Conservation (phyloP, 2,329 filamentous ascomycete species). For the Metarhizium rileyi region DNA sequence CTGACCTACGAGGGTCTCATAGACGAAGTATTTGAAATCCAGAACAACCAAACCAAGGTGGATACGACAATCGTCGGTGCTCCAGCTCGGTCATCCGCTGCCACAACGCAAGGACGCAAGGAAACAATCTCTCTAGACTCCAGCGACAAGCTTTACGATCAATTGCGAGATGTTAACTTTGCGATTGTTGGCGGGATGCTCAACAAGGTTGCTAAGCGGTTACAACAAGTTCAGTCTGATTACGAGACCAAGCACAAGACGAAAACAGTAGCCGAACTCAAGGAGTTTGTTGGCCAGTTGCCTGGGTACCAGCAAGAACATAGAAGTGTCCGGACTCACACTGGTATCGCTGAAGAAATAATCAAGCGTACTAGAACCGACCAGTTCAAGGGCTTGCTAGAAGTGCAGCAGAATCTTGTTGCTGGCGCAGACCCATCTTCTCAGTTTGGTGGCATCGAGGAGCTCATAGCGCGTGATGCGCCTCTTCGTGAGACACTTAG, state of each 20-base stretch:
- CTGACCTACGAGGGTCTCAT: slow-evolving; percentile 94
- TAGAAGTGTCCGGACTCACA: slow-evolving; percentile 84
- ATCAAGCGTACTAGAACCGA: slow-evolving; percentile 88
- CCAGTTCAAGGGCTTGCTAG: slow-evolving; percentile 75
- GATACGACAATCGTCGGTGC: slow-evolving; percentile 81
- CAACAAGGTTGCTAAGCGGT: slow-evolving; percentile 79
- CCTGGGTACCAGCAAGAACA: slow-evolving; percentile 90
- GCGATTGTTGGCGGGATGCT: slow-evolving; percentile 82
- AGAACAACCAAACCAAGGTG: slow-evolving; percentile 86
- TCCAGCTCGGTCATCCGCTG: slow-evolving; percentile 51
- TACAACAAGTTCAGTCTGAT: slow-evolving; percentile 73
- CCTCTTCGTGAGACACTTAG: slow-evolving; percentile 75
- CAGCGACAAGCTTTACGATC: slow-evolving; percentile 78
- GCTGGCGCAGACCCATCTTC: slow-evolving; percentile 81
- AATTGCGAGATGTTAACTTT: slow-evolving; percentile 87
- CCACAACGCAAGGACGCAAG: slow-evolving; percentile 55
- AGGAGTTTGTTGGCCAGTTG: slow-evolving; percentile 89
- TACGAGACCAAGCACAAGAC: slow-evolving; percentile 85
- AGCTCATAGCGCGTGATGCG: slow-evolving; percentile 82
- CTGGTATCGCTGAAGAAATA: slow-evolving; percentile 86
- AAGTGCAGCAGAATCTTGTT: slow-evolving; percentile 92
- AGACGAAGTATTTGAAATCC: slow-evolving; percentile 86
- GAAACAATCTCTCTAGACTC: slow-evolving; percentile 83
- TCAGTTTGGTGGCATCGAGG: slow-evolving; percentile 85
- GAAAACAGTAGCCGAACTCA: slow-evolving; percentile 82